phyloP scores from a whole-genome alignment of 805 yeast species.

The Yamadazyma olivae region DNA sequence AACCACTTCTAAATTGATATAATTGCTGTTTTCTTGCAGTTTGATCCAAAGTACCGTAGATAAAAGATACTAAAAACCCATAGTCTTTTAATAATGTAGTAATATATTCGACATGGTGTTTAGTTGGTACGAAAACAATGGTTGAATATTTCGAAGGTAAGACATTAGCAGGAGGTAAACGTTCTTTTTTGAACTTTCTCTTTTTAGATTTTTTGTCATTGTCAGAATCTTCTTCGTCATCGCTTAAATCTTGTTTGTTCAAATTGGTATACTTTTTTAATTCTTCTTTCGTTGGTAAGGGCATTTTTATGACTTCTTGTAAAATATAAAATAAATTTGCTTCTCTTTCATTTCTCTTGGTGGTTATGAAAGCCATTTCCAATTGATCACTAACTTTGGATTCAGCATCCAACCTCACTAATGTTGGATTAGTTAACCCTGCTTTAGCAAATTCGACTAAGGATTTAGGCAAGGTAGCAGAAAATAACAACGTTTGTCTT shows the following conservation, averaged over 20 bases:
- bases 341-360: slow-evolving; percentile 84
- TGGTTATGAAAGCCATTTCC: slow-evolving; percentile 82
- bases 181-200: slow-evolving; percentile 46
- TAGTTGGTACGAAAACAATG: slow-evolving; percentile 91
- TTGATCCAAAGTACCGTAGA: slow-evolving; percentile 94
- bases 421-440: slow-evolving; percentile 86
- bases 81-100: slow-evolving; percentile 64
- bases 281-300: slow-evolving; percentile 73
- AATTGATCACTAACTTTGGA: slow-evolving; percentile 84
- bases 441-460: slow-evolving; percentile 97
- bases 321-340: slow-evolving; percentile 75
- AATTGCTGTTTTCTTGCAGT: slow-evolving; percentile 90
- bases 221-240: slow-evolving; percentile 42
- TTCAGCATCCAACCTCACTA: slow-evolving; percentile 92
- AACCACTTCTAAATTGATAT: slow-evolving; percentile 78
- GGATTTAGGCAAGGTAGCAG: slow-evolving; percentile 91
- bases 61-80: slow-evolving; percentile 85
- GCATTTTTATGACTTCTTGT: slow-evolving; percentile 82
- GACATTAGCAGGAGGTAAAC: slow-evolving; percentile 75
- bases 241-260: slow-evolving; percentile 50
- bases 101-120: slow-evolving; percentile 95
- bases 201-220: slow-evolving; percentile 29
- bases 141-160: slow-evolving; percentile 86
- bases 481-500: slow-evolving; percentile 86
- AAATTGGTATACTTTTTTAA: slow-evolving; percentile 48